A percentile compares a stretch with the other conserved stretches of the same genome.
Evolutionary conservation across 805 yeast species (phyloP).

Genomic region (Candida rishiriensis): DNA sequence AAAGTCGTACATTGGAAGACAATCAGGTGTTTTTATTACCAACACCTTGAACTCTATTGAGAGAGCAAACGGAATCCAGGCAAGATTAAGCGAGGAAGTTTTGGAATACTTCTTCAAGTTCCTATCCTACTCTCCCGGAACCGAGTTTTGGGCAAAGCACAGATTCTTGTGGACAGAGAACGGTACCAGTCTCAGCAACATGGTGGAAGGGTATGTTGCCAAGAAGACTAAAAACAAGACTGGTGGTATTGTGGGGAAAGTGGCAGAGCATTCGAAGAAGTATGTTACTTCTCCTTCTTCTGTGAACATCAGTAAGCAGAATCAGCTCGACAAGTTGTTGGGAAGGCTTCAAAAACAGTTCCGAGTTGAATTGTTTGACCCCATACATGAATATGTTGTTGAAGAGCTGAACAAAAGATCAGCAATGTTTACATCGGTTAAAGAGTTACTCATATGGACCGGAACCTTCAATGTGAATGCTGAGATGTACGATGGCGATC

Average conservation of each 20-base stretch:
- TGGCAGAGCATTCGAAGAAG: slow-evolving; percentile 33
- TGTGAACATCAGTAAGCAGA: slow-evolving; percentile 20
- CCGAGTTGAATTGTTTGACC: slow-evolving; percentile 42
- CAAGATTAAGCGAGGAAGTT: slow-evolving; percentile 44
- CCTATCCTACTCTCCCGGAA: slow-evolving; percentile 29
- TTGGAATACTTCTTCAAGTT: slow-evolving; percentile 43
- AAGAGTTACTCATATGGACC: slow-evolving; percentile 40
- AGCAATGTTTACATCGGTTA: slow-evolving; percentile 35
- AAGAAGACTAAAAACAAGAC: slow-evolving; percentile 36
- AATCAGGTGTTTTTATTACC: slow-evolving; percentile 46
- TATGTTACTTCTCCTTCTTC: slow-evolving; percentile 24
- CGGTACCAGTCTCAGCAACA: slow-evolving; percentile 35
- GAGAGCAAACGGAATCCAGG: slow-evolving; percentile 46
- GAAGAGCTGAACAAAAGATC: slow-evolving; percentile 37
- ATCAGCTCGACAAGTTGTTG: slow-evolving; percentile 38
- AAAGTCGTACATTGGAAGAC: slow-evolving; percentile 38
- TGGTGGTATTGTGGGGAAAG: slow-evolving; percentile 43
- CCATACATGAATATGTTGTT: slow-evolving; percentile 49
- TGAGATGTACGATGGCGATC: slow-evolving; percentile 36
- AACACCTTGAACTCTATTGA: slow-evolving; percentile 47
- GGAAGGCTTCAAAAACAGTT: slow-evolving; percentile 46
- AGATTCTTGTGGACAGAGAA: slow-evolving; percentile 47
- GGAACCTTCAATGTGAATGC: slow-evolving; percentile 57
- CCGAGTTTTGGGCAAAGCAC: slow-evolving; percentile 34
- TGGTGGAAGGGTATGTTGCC: slow-evolving; percentile 37